Percentiles rank a stretch among this genome's conserved stretches.
Evolutionary conservation across 768 basidiomycete genomes (phyloP).

Genomic region (Russula ochroleuca): DNA sequence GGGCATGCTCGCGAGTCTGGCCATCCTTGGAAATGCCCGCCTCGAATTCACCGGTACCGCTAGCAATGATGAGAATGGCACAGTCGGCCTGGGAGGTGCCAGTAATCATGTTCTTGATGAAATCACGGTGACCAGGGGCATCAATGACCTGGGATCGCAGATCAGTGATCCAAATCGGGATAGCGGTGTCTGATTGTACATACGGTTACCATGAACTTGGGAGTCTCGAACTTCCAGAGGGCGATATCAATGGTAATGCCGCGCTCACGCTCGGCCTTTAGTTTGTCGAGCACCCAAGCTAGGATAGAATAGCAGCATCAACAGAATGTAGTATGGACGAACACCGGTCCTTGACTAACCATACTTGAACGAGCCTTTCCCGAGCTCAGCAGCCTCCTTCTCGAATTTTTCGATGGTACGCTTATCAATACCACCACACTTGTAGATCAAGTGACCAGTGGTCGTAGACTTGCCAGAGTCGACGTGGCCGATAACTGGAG

Average conservation of each 20-base stretch:
- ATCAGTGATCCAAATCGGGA: constrained; percentile 21
- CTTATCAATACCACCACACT: constrained; percentile 99
- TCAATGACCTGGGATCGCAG: constrained; percentile 75
- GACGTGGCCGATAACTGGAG: constrained; percentile 94
- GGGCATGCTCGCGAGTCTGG: constrained; percentile 99
- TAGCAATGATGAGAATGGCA: constrained; percentile 98
- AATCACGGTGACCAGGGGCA: constrained; percentile 99
- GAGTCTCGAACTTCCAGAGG: constrained; percentile 99
- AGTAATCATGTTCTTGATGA: constrained; percentile 99
- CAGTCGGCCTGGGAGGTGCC: constrained; percentile 99
- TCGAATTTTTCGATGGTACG: constrained; percentile 99
- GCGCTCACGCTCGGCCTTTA: constrained; percentile 99
- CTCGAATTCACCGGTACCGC: constrained; percentile 99
- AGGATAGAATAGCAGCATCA: constrained; percentile 32
- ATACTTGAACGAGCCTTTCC: constrained; percentile 98
- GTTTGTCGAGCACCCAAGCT: constrained; percentile 99
- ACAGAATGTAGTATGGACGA: constrained; percentile 12
- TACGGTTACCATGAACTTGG: constrained; percentile 90
- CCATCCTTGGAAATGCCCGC: constrained; percentile 99
- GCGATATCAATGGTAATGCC: constrained; percentile 99
- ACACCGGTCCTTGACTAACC: constrained; percentile 47
- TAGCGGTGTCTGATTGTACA: constrained; percentile 33
- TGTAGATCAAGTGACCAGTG: constrained; percentile 99
- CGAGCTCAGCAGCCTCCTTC: constrained; percentile 99
- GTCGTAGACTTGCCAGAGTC: constrained; percentile 99